Base-by-base conservation (phyloP, 495 filamentous ascomycete species). In the Pseudotulostoma volvatum region DNA sequence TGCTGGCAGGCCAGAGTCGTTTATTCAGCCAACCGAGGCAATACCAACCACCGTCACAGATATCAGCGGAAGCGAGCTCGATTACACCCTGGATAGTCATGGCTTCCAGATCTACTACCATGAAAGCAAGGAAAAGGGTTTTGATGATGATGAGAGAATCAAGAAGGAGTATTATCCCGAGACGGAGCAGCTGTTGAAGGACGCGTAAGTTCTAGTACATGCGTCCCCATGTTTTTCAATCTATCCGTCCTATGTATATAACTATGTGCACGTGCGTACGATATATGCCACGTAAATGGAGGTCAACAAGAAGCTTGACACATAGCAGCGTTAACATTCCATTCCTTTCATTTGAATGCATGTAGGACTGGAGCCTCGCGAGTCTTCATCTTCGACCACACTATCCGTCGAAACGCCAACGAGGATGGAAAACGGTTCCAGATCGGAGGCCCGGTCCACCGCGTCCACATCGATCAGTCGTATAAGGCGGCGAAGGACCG, bases 301-400 rank as follows among this genome's bases (percentile, higher is more conserved):
- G n/a, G n/a, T n/a, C n/a, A n/a, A n/a, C n/a, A n/a, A n/a, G n/a
- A n/a, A n/a, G n/a, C n/a, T n/a, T n/a, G n/a, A n/a, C n/a, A n/a
- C n/a, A n/a, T n/a, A n/a, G n/a, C n/a, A n/a, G n/a, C n/a, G n/a
- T n/a, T n/a, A 31, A 9, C 28, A 42, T 41, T 33, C 49, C 20
- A 7, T 18, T n/a, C n/a, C n/a, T n/a, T n/a, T n/a, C n/a, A n/a
- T n/a, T n/a, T n/a, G n/a, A n/a, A 31, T 19, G 17, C 5, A 5
- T 9, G 42, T 25, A 74, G 67, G 19, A 73, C 67, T n/a, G 68
- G 64, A 34, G 70, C 65, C 37, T 56, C 61, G 18, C 51, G 55
- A 14, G 60, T 81, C 53, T 73, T 77, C 64, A 79, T 83, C 59
- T 83, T 81, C 53, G 76, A 82, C 61, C 76, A 81, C 54, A 83